Evolutionary conservation across 2,329 filamentous ascomycete genomes (phyloP).

Genomic region (Neopestalotiopsis clavispora): DNA sequence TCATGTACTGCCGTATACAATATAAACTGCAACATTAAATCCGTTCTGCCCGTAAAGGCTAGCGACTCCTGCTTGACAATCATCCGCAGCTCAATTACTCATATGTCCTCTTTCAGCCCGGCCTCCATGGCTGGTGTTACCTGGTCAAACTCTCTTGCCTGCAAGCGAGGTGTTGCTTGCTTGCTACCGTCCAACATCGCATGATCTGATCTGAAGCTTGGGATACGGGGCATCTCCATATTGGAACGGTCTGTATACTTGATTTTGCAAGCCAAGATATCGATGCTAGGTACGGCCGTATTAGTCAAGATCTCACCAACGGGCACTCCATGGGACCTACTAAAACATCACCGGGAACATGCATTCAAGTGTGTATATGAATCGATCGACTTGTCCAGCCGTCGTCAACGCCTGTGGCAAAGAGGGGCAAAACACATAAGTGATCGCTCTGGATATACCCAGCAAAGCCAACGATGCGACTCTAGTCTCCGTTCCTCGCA

Average conservation of each 20-base stretch:
- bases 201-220: neutral
- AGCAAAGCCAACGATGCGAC: conserved; percentile 43
- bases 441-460: conserved; percentile 43
- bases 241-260: neutral
- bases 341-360: conserved; percentile 46
- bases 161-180: neutral
- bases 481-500: conserved; percentile 45
- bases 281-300: neutral
- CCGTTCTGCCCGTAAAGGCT: no score
- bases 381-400: conserved; percentile 45
- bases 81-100: no score
- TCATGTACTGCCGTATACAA: no score
- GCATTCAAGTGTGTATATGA: conserved; percentile 47
- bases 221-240: neutral
- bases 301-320: neutral
- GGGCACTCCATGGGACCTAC: conserved; percentile 29
- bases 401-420: conserved; percentile 41
- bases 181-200: neutral
- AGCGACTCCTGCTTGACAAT: no score
- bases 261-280: conserved; percentile 10
- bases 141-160: neutral
- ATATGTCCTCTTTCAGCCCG: neutral
- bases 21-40: no score
- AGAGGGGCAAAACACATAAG: conserved; percentile 44
- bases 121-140: neutral